A percentile compares a stretch with the other conserved stretches of the same genome.
These are phyloP conservation scores for Gardenia jasminoides DNA, from an alignment of 257 asterid genomes.

Conservation along the genomic window DNA sequence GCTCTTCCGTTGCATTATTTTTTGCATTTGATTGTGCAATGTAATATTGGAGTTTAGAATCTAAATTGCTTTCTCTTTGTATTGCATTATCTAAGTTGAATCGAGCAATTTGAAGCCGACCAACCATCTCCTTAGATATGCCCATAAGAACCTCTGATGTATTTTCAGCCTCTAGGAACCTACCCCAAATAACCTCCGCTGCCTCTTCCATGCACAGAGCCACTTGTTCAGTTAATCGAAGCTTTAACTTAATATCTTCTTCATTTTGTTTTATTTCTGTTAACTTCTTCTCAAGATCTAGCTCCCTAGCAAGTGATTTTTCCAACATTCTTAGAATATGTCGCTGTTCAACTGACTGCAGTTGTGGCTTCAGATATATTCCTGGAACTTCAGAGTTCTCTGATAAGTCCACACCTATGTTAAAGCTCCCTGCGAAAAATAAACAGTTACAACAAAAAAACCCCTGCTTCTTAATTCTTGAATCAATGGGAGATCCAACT, in stretches of 20 bases:
- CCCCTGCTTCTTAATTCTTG: neutral
- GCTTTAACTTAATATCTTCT: slow-evolving; percentile 66
- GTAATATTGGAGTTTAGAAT: slow-evolving; percentile 41
- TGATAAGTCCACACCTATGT: slow-evolving; percentile 37
- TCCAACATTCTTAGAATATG: slow-evolving; percentile 72
- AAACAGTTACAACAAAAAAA: neutral
- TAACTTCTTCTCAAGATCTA: slow-evolving; percentile 75
- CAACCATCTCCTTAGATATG: slow-evolving; percentile 69
- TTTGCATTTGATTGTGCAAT: slow-evolving; percentile 41
- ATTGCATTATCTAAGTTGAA: slow-evolving; percentile 30
- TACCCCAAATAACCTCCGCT: slow-evolving; percentile 81
- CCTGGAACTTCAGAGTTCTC: slow-evolving; percentile 31
- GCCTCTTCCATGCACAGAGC: slow-evolving; percentile 86
- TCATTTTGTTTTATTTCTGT: slow-evolving; percentile 61
- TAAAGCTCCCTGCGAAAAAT: slow-evolving; percentile 45
- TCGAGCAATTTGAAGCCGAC: slow-evolving; percentile 40
- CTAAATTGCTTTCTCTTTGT: slow-evolving; percentile 44
- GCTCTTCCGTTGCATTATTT: slow-evolving; percentile 43
- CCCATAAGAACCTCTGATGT: slow-evolving; percentile 71
- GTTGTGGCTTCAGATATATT: slow-evolving; percentile 43
- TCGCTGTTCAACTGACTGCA: slow-evolving; percentile 46
- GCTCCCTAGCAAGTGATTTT: slow-evolving; percentile 65
- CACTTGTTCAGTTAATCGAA: slow-evolving; percentile 62
- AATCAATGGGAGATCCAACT: neutral
- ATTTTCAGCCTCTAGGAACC: slow-evolving; percentile 84